phyloP scores from a whole-genome alignment of 306 rosid genomes.

The Medicago lupulina region DNA sequence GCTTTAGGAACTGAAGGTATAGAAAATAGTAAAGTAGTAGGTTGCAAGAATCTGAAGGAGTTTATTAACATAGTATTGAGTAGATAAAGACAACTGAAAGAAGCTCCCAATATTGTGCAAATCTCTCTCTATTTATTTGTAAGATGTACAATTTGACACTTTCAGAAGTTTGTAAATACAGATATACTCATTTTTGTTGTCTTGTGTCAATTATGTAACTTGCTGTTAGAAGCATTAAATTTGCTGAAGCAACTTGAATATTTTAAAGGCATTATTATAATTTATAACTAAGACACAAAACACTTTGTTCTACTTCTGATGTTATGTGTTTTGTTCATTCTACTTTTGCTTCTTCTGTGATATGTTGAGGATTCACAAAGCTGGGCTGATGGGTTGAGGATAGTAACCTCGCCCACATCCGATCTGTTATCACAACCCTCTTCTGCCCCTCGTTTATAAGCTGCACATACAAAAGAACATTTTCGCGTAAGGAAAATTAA shows the following conservation, averaged over 20 bases:
- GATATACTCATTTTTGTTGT: conserved; percentile 13
- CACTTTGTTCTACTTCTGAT: neutral
- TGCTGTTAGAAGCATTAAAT: conserved; percentile 17
- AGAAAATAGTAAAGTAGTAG: conserved; percentile 53
- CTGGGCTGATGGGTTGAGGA: conserved; percentile 75
- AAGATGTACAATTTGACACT: conserved; percentile 16
- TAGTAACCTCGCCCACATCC: conserved; percentile 82
- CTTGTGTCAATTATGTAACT: conserved; percentile 8
- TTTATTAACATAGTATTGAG: conserved; percentile 67
- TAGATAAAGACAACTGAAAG: conserved; percentile 24
- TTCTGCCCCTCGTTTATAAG: conserved; percentile 57
- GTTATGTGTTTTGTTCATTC: neutral
- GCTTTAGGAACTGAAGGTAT: conserved; percentile 45
- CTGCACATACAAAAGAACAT: conserved; percentile 46
- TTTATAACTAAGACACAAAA: neutral
- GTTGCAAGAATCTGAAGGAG: conserved; percentile 85
- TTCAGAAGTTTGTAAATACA: conserved; percentile 21
- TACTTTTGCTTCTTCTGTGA: conserved; percentile 17
- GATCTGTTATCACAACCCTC: conserved; percentile 70
- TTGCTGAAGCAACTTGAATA: conserved; percentile 12
- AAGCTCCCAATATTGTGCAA: conserved; percentile 35
- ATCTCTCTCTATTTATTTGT: conserved; percentile 22
- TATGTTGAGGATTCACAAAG: conserved; percentile 52
- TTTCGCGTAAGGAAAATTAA: conserved; percentile 12
- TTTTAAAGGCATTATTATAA: conserved; percentile 28